Evolutionary conservation across 768 basidiomycete species (phyloP), one percentile per base, ranked within the genome.

Genomic region (Trametes cingulata): DNA sequence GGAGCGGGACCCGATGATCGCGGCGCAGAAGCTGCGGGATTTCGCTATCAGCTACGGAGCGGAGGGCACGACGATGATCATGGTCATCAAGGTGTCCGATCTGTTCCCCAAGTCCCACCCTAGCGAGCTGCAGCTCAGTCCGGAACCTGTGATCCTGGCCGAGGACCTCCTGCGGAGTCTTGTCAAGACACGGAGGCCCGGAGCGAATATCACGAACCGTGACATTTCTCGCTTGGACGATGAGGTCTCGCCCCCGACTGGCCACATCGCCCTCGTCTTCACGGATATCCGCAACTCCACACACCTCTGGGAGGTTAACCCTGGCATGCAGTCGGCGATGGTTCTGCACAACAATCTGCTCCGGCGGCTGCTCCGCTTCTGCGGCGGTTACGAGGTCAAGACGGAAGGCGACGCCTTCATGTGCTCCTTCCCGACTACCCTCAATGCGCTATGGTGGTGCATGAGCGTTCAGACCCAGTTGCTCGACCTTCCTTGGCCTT

Each of bases 381-480:
- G 95, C 67, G 95, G 95, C 27, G 97, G 97, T 0, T 99, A 98
- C 73, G 94, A 98, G 75, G 96, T 98, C 69, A 99, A 99, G 76
- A 99, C 97, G 12, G 97, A 99, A 86, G 97, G 97, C 27, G 97
- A 98, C 69, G 87, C 96, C 0, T 99, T 99, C 79, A 95, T 99
- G 91, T 95, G 95, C 53, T 93, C 96, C 20, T 99, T 99, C 82
- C 91, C 93, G 2, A 91, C 87, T 2, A 84, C 93, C 13, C 79
- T 93, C 1, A 82, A 90, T 0, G 97, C 93, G 0, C 74, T 98
- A 17, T 87, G 93, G 80, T 99, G 93, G 91, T 89, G 88, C 65
- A 78, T 97, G 68, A 86, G 84, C 29, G 90, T 95, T 17, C 97
- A 98, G 72, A 76, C 86, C 27, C 84, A 90, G 67, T 80, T 99